A percentile compares a stretch with the other conserved stretches of the same genome.
Evolutionary conservation across 345 rosid genomes (phyloP).

Genomic region (Populus nigra): DNA sequence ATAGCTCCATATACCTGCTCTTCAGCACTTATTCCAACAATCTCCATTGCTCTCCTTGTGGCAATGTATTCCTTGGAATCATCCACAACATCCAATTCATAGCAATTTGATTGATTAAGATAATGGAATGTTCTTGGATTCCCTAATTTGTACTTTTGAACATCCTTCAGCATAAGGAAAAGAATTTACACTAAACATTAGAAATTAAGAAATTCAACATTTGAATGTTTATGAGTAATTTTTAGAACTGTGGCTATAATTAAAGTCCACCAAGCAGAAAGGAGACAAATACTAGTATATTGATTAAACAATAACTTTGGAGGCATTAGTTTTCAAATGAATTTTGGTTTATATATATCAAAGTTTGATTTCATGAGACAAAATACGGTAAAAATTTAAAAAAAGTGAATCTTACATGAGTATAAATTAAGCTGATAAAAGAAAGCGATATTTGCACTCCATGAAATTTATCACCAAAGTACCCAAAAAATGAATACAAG

Average conservation of each 20-base stretch:
- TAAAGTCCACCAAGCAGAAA: neutral
- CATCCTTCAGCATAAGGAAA: conserved; percentile 52
- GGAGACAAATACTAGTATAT: too few relatives aligned
- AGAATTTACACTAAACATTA: neutral
- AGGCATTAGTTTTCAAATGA: too few relatives aligned
- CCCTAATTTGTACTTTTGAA: conserved; percentile 72
- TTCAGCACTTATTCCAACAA: conserved; percentile 78
- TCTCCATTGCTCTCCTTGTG: conserved; percentile 92
- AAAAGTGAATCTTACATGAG: neutral
- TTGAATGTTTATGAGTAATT: neutral
- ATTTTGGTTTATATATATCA: too few relatives aligned
- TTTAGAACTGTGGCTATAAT: neutral
- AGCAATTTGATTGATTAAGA: conserved; percentile 95
- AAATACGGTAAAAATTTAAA: too few relatives aligned
- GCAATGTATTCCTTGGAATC: conserved; percentile 79
- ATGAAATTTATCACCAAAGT: neutral
- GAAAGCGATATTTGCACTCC: neutral
- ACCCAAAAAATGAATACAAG: too few relatives aligned
- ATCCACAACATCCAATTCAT: conserved; percentile 69
- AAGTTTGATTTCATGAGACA: too few relatives aligned
- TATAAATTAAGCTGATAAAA: neutral
- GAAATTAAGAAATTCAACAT: conserved; percentile 1
- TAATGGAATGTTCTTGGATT: conserved; percentile 85
- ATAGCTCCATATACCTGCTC: conserved; percentile 66
- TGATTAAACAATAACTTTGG: too few relatives aligned